Evolutionary conservation across 73 alveolate genomes (phyloP).

Genomic region (Paramecium primaurelia): DNA sequence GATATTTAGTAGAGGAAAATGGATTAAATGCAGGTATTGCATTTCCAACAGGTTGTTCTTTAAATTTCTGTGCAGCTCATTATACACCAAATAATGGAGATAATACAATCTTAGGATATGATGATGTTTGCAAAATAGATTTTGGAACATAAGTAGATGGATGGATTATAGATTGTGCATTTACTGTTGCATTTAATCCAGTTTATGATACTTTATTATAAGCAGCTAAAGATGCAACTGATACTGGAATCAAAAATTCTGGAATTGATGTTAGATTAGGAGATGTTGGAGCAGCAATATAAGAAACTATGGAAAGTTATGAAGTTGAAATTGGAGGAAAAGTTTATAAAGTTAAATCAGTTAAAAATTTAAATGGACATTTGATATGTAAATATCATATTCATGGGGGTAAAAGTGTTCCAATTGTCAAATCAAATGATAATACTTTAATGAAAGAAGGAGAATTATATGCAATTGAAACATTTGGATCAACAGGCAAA

Average conservation of each 20-base stretch:
- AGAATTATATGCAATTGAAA: constrained; percentile 97
- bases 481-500: constrained; percentile 98
- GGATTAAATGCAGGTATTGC: constrained; percentile 94
- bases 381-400: constrained; percentile 91
- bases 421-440: constrained; percentile 91
- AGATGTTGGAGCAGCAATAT: constrained; percentile 96
- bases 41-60: constrained; percentile 96
- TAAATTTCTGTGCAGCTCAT: constrained; percentile 98
- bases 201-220: constrained; percentile 85
- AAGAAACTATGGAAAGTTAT: constrained; percentile 96
- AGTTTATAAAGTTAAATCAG: constrained; percentile 86
- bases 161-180: constrained; percentile 95
- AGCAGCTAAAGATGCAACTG: constrained; percentile 98
- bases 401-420: constrained; percentile 99
- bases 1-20: constrained; percentile 87
- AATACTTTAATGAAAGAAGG: constrained; percentile 95
- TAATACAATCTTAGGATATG: constrained; percentile 74
- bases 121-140: constrained; percentile 95
- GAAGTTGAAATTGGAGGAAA: constrained; percentile 94
- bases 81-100: constrained; percentile 98
- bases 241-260: constrained; percentile 92
- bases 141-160: constrained; percentile 99
- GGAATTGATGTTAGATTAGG: constrained; percentile 97
- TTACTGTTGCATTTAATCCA: constrained; percentile 96
- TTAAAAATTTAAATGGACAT: constrained; percentile 96